These are phyloP conservation scores for Nothophytophthora sp. DNA, from an alignment of 352 stramenopile species.

Conservation along the genomic window DNA sequence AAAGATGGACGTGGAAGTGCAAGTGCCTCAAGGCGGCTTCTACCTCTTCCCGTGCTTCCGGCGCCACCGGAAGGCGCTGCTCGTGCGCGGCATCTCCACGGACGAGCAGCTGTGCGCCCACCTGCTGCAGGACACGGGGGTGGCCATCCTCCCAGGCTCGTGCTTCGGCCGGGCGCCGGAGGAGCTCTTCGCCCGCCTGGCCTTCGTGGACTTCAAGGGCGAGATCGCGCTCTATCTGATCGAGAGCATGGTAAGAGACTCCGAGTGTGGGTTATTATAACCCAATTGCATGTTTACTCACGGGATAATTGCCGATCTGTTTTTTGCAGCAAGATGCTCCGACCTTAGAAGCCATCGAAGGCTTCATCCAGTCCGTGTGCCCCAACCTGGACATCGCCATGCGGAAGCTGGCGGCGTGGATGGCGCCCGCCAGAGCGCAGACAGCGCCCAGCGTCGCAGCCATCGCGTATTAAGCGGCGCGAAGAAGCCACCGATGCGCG, in stretches of 20 bases:
- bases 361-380: constrained; percentile 89
- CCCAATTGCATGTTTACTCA: too few relatives aligned
- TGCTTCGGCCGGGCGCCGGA: constrained; percentile 76
- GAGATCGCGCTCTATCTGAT: constrained; percentile 87
- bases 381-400: constrained; percentile 86
- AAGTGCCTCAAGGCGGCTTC: constrained; percentile 76
- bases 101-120: constrained; percentile 77
- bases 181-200: constrained; percentile 80
- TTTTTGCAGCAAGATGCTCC: constrained; percentile 61
- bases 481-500: too few relatives aligned
- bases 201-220: constrained; percentile 90
- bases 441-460: constrained; percentile 6
- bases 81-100: constrained; percentile 61
- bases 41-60: constrained; percentile 87
- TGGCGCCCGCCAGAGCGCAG: constrained; percentile 29
- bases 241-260: constrained; percentile 86
- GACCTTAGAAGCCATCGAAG: constrained; percentile 68
- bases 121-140: constrained; percentile 81
- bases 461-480: constrained; percentile 7
- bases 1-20: constrained; percentile 84
- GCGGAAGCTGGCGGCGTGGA: constrained; percentile 75
- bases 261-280: too few relatives aligned
- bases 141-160: constrained; percentile 84
- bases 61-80: constrained; percentile 67
- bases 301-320: too few relatives aligned